Percentiles rank a stretch among this genome's conserved stretches.
These are phyloP conservation scores for Cenchrus fungigraminus DNA, from an alignment of 176 grass and related monocot species.

Conservation along the genomic window DNA sequence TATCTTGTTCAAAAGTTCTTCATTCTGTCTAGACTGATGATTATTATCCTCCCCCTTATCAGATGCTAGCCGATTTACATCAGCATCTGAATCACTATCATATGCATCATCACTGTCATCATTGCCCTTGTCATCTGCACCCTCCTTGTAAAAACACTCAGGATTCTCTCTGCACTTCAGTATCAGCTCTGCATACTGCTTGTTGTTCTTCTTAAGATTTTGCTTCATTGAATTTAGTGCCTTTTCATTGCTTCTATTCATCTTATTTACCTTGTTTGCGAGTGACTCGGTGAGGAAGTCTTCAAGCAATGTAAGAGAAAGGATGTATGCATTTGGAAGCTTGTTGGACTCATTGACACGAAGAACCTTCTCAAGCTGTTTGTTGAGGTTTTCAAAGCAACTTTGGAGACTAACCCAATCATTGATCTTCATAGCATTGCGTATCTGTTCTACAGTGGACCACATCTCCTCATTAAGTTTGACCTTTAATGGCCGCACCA, in stretches of 20 bases:
- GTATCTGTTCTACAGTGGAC: constrained; percentile 45
- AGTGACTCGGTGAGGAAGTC: constrained; percentile 43
- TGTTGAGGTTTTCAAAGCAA: constrained; percentile 55
- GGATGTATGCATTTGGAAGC: constrained; percentile 41
- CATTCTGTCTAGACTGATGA: not conserved
- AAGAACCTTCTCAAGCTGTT: constrained; percentile 50
- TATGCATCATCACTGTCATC: too few species aligned
- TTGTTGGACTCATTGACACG: constrained; percentile 43
- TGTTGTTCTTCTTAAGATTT: constrained; percentile 58
- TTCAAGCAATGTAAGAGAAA: constrained; percentile 45
- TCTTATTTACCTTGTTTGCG: constrained; percentile 61
- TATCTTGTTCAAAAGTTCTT: not conserved
- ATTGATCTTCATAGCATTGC: constrained; percentile 55
- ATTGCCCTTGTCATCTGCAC: not conserved
- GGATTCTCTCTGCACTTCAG: constrained; percentile 41
- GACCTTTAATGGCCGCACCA: not conserved
- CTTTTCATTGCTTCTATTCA: constrained; percentile 58
- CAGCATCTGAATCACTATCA: too few species aligned
- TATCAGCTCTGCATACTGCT: constrained; percentile 54
- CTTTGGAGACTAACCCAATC: constrained; percentile 51
- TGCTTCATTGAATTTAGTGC: constrained; percentile 56
- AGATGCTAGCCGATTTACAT: too few species aligned
- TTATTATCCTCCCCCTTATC: too few species aligned
- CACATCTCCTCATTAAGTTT: not conserved
- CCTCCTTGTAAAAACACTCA: constrained; percentile 26